Conservation (phyloP, 768 basidiomycete species). For the Boletus edulis region DNA sequence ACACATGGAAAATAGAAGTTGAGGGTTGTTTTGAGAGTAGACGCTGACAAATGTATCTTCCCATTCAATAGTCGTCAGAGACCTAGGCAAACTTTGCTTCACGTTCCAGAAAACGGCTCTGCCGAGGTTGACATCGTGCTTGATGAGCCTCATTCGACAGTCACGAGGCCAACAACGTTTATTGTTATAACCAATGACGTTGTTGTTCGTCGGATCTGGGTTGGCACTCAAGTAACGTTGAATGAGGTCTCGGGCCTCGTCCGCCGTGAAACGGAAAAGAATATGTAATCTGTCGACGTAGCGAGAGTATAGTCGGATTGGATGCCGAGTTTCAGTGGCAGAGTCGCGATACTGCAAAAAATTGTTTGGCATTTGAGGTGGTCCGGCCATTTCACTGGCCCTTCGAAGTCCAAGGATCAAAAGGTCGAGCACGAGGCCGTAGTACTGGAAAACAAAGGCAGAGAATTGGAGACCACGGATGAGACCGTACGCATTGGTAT, state of each 20-base stretch:
- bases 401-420: slow-evolving; percentile 96
- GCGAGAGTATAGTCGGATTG: slow-evolving; percentile 96
- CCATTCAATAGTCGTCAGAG: slow-evolving; percentile 98
- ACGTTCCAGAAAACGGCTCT: slow-evolving; percentile 99
- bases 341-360: slow-evolving; percentile 97
- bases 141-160: slow-evolving; percentile 98
- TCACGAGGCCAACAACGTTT: slow-evolving; percentile 99
- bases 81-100: slow-evolving; percentile 93
- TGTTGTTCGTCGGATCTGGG: slow-evolving; percentile 98
- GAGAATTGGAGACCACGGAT: slow-evolving; percentile 99
- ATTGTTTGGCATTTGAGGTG: slow-evolving; percentile 96
- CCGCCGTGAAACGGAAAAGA: slow-evolving; percentile 95
- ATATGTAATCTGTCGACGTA: slow-evolving; percentile 96
- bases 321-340: slow-evolving; percentile 92
- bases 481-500: slow-evolving; percentile 95
- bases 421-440: slow-evolving; percentile 92
- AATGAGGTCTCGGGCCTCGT: slow-evolving; percentile 95
- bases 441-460: slow-evolving; percentile 98
- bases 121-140: slow-evolving; percentile 98
- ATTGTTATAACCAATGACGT: slow-evolving; percentile 99
- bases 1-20: slow-evolving; percentile 96
- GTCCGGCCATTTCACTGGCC: slow-evolving; percentile 98
- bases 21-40: slow-evolving; percentile 96
- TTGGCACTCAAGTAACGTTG: slow-evolving; percentile 97
- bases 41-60: slow-evolving; percentile 97